These are phyloP conservation scores for Wallacemonas sp. DNA, from an alignment of 208 protist species.

Conservation along the genomic window DNA sequence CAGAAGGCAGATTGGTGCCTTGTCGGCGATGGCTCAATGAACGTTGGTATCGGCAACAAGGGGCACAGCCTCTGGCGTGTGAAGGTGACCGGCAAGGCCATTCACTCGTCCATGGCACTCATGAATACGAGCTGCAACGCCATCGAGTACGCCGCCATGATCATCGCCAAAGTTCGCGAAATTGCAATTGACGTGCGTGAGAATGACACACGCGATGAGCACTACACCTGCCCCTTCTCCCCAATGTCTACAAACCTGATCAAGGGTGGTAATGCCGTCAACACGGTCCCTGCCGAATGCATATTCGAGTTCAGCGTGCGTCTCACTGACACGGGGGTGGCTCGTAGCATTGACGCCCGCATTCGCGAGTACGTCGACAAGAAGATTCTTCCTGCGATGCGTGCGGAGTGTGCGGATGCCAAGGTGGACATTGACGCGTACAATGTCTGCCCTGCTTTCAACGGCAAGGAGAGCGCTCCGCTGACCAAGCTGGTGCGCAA, in stretches of 20 bases:
- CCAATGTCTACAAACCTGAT: slow-evolving; percentile 36
- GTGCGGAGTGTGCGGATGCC: slow-evolving; percentile 43
- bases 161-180: slow-evolving; percentile 38
- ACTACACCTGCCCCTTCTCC: slow-evolving; percentile 32
- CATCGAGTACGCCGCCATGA: slow-evolving; percentile 37
- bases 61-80: slow-evolving; percentile 27
- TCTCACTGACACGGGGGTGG: slow-evolving; percentile 28
- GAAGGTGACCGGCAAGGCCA: slow-evolving; percentile 42
- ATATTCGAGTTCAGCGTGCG: slow-evolving; percentile 40
- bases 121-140: slow-evolving; percentile 44
- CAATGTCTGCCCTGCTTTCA: slow-evolving; percentile 14
- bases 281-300: slow-evolving; percentile 60
- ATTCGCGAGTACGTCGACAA: slow-evolving; percentile 41
- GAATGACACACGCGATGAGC: slow-evolving; percentile 17
- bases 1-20: slow-evolving; percentile 47
- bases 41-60: slow-evolving; percentile 36
- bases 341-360: slow-evolving; percentile 20
- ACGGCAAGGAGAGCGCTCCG: slow-evolving; percentile 4
- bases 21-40: slow-evolving; percentile 33
- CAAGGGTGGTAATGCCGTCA: slow-evolving; percentile 42
- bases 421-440: slow-evolving; percentile 23
- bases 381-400: slow-evolving; percentile 34
- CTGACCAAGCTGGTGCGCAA: slow-evolving; percentile 14
- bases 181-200: slow-evolving; percentile 27
- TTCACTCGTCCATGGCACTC: slow-evolving; percentile 50